phyloP scores from a whole-genome alignment of 2,329 filamentous ascomycete genomes.

The Curvularia sp. region DNA sequence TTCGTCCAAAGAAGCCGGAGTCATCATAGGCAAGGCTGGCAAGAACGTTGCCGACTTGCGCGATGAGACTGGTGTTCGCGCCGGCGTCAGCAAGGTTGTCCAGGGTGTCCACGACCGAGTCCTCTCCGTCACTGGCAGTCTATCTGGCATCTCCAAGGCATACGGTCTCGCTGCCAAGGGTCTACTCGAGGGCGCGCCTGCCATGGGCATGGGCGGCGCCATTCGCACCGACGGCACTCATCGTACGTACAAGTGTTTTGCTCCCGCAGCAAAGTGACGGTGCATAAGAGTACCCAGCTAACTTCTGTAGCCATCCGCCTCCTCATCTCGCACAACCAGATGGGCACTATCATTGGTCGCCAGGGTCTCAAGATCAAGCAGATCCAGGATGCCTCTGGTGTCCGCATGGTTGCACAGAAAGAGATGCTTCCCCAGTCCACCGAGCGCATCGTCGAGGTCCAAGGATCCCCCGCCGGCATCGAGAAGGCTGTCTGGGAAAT shows the following conservation, averaged over 20 bases:
- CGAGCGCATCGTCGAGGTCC: conserved; percentile 95
- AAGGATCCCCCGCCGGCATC: conserved; percentile 92
- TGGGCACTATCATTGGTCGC: conserved; percentile 98
- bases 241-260: conserved; percentile 67
- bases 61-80: conserved; percentile 97
- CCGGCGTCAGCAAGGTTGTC: conserved; percentile 98
- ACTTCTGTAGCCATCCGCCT: conserved; percentile 81
- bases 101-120: conserved; percentile 97
- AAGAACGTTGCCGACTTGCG: conserved; percentile 98
- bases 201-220: conserved; percentile 94
- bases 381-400: conserved; percentile 94
- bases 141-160: conserved; percentile 87
- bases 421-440: conserved; percentile 99
- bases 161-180: conserved; percentile 93
- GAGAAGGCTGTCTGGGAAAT: conserved; percentile 98
- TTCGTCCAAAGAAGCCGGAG: conserved; percentile 97
- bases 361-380: conserved; percentile 99
- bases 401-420: conserved; percentile 99
- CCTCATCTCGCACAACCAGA: conserved; percentile 98
- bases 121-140: conserved; percentile 88
- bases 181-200: conserved; percentile 88
- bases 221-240: conserved; percentile 86
- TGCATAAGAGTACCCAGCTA: conserved; percentile 20
- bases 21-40: conserved; percentile 98
- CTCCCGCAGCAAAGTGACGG: background rate